Evolutionary conservation across 2,329 filamentous ascomycete genomes (phyloP).

Genomic region (Talaromyces sp.): DNA sequence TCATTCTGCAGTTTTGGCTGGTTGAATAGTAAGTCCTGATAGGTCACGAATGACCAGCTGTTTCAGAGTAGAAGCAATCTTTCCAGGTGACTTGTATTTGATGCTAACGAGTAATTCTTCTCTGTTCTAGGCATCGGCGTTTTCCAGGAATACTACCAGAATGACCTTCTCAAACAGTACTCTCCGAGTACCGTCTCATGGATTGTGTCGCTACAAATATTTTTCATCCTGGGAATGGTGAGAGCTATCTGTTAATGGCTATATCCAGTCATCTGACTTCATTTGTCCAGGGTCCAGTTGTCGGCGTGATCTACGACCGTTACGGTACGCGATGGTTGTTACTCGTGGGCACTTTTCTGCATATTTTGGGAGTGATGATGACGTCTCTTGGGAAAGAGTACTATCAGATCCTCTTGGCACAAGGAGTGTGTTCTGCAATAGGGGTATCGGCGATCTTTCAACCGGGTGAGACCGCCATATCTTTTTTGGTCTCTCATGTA

Average conservation of each 20-base stretch:
- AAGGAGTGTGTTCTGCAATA: slow-evolving; percentile 41
- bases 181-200: slow-evolving; percentile 51
- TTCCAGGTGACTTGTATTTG: slow-evolving; percentile 15
- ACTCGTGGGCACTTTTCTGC: slow-evolving; percentile 42
- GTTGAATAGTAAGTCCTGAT: neutral
- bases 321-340: slow-evolving; percentile 48
- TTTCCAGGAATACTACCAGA: slow-evolving; percentile 54
- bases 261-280: slow-evolving; percentile 25
- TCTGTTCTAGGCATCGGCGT: slow-evolving; percentile 52
- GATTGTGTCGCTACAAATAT: slow-evolving; percentile 52
- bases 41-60: neutral
- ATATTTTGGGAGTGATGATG: slow-evolving; percentile 54
- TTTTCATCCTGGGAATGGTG: slow-evolving; percentile 51
- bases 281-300: slow-evolving; percentile 40
- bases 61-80: neutral
- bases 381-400: slow-evolving; percentile 49
- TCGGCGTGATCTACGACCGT: slow-evolving; percentile 53
- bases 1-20: neutral
- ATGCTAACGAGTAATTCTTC: slow-evolving; percentile 33
- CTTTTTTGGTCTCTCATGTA: slow-evolving; percentile 36
- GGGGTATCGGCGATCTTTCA: slow-evolving; percentile 10
- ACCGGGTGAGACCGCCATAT: slow-evolving; percentile 3
- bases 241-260: neutral
- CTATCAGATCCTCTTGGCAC: slow-evolving; percentile 53
- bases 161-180: slow-evolving; percentile 36